Evolutionary conservation across 2,329 filamentous ascomycete genomes (phyloP).

Genomic region (Mycosphaerella sp.): DNA sequence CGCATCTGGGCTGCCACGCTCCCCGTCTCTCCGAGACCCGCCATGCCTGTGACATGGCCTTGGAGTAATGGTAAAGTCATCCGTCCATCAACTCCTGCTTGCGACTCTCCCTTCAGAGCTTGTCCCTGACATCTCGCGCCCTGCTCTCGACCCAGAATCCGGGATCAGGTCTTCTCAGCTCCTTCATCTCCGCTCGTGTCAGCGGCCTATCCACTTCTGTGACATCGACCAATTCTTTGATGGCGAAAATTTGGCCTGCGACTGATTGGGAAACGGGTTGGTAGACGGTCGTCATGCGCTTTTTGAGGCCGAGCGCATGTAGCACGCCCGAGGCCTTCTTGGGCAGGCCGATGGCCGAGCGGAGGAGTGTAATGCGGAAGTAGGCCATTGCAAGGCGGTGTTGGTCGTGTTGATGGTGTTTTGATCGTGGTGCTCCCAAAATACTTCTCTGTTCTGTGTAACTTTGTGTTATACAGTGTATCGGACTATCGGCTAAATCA

Average conservation of each 20-base stretch:
- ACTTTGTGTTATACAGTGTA: neutral
- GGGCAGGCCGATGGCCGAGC: slow-evolving; percentile 80
- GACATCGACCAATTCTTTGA: slow-evolving; percentile 85
- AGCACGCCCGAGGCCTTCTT: slow-evolving; percentile 73
- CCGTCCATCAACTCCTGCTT: neutral
- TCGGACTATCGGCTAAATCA: too few relatives aligned
- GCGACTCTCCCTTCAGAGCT: neutral
- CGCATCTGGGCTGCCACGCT: too few relatives aligned
- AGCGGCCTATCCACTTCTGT: slow-evolving; percentile 64
- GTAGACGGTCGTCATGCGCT: slow-evolving; percentile 81
- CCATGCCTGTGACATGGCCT: too few relatives aligned
- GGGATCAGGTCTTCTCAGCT: slow-evolving; percentile 64
- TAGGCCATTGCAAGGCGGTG: slow-evolving; percentile 39
- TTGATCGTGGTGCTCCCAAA: slow-evolving; percentile 6
- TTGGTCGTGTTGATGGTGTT: neutral
- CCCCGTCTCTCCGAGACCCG: too few relatives aligned
- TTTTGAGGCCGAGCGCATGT: slow-evolving; percentile 75
- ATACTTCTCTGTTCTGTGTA: too few relatives aligned
- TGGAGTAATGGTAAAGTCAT: neutral
- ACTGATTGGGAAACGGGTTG: slow-evolving; percentile 74
- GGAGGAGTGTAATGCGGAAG: slow-evolving; percentile 87
- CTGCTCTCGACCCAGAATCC: slow-evolving; percentile 73
- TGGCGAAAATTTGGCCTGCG: slow-evolving; percentile 86
- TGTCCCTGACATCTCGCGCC: slow-evolving; percentile 21
- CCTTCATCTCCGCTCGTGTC: slow-evolving; percentile 63